These are phyloP conservation scores for Cryptococcus sp. DNA, from an alignment of 1,284 basidiomycete species.

Conservation along the genomic window DNA sequence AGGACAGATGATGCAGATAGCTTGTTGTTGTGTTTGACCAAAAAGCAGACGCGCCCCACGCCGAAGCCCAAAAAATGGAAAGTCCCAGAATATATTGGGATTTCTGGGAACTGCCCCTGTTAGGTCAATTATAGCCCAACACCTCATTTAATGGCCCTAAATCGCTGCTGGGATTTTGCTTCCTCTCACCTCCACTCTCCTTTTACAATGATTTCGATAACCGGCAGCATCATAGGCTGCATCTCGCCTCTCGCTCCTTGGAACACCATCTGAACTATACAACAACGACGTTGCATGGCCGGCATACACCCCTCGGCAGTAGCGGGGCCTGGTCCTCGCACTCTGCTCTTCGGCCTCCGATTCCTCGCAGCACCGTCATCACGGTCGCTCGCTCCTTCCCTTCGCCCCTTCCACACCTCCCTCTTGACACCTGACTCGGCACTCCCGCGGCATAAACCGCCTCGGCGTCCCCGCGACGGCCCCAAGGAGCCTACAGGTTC, in stretches of 20 bases:
- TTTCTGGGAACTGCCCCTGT: no score
- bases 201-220: background rate
- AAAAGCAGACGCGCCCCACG: conserved; percentile 20
- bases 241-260: background rate
- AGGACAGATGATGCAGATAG: conserved; percentile 3
- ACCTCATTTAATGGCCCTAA: background rate
- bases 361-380: background rate
- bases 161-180: background rate
- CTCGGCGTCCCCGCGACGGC: no score
- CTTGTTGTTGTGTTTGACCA: conserved; percentile 3
- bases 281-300: background rate
- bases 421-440: background rate
- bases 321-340: conserved; percentile 16
- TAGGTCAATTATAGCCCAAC: background rate
- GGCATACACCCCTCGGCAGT: background rate
- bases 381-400: background rate
- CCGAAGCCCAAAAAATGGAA: background rate
- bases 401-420: background rate
- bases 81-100: no score
- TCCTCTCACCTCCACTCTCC: conserved; percentile 1
- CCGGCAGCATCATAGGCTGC: background rate
- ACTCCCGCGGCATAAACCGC: background rate
- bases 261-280: background rate
- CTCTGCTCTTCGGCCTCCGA: conserved; percentile 7
- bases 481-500: no score